phyloP scores from a whole-genome alignment of 805 yeast genomes.

The Clavispora santaluciae region DNA sequence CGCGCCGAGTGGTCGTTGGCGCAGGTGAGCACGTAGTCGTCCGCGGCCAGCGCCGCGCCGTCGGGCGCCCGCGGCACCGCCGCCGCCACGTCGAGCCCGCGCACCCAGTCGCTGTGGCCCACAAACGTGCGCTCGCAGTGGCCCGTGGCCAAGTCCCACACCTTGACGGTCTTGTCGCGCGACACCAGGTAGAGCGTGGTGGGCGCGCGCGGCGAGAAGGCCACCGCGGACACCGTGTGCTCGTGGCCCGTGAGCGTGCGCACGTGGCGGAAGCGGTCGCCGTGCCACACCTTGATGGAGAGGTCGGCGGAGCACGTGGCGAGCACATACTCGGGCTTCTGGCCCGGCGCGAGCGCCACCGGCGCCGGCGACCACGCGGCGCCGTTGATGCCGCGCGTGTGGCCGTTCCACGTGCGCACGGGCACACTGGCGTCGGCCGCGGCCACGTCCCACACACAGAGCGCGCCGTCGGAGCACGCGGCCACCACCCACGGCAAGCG shows the following conservation, averaged over 20 bases:
- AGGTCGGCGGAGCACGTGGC: conserved; percentile 53
- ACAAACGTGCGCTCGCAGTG: conserved; percentile 60
- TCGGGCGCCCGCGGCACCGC: conserved; percentile 12
- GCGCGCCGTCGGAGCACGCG: conserved; percentile 68
- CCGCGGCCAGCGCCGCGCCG: conserved; percentile 29
- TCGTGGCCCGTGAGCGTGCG: conserved; percentile 80
- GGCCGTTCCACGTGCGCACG: conserved; percentile 63
- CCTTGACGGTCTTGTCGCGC: conserved; percentile 54
- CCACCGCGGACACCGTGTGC: conserved; percentile 69
- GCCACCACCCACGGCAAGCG: conserved; percentile 57
- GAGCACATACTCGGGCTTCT: conserved; percentile 31
- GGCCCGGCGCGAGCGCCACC: conserved; percentile 31
- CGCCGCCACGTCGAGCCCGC: conserved; percentile 48
- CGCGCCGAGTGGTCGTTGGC: conserved; percentile 76
- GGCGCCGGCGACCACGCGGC: conserved; percentile 49
- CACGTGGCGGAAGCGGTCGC: conserved; percentile 44
- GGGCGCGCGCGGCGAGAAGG: conserved; percentile 45
- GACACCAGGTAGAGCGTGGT: conserved; percentile 55
- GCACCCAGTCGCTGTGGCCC: conserved; percentile 89
- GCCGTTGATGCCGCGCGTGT: conserved; percentile 62
- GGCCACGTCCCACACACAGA: conserved; percentile 65
- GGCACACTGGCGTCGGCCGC: conserved; percentile 54
- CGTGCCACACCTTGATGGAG: conserved; percentile 68
- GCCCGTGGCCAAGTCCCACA: conserved; percentile 69
- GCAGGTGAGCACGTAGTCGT: conserved; percentile 62